Evolutionary conservation across 176 grass and related monocot genomes (phyloP).

Genomic region (Cenchrus americanus): DNA sequence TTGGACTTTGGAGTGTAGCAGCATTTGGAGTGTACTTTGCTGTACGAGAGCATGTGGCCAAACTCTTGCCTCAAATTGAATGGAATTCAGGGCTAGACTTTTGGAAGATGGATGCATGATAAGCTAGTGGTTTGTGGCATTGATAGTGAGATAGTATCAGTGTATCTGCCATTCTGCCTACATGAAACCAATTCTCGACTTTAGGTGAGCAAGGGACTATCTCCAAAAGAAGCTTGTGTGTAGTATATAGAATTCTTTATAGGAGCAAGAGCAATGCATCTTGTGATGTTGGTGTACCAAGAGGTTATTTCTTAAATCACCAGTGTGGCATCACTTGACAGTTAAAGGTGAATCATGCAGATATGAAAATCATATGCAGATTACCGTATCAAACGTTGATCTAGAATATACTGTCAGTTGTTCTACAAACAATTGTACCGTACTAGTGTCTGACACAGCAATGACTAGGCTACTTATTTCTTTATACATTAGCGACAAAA

Average conservation of each 20-base stretch:
- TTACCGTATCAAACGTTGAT: not conserved
- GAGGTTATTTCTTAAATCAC: not conserved
- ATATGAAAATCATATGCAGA: not conserved
- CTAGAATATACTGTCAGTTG: not conserved
- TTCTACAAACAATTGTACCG: not conserved
- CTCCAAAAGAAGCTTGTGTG: not conserved
- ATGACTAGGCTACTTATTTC: constrained; percentile 11
- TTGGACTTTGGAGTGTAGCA: not conserved
- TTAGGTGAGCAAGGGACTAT: not conserved
- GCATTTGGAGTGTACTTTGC: not conserved
- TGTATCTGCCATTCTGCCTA: not conserved
- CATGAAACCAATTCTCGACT: not conserved
- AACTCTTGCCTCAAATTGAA: not conserved
- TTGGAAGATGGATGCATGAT: not conserved
- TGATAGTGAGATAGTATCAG: not conserved
- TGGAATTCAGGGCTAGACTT: not conserved
- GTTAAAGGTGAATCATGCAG: not conserved
- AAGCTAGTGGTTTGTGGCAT: not conserved
- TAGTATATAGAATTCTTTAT: not conserved
- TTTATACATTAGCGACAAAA: not conserved
- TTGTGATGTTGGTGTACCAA: not conserved
- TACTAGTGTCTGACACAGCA: not conserved
- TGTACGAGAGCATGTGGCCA: not conserved
- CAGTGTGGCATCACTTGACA: not conserved
- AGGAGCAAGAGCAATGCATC: too few relatives aligned